Conservation (phyloP, 768 basidiomycete genomes). For the Rhizopogon vulgaris region DNA sequence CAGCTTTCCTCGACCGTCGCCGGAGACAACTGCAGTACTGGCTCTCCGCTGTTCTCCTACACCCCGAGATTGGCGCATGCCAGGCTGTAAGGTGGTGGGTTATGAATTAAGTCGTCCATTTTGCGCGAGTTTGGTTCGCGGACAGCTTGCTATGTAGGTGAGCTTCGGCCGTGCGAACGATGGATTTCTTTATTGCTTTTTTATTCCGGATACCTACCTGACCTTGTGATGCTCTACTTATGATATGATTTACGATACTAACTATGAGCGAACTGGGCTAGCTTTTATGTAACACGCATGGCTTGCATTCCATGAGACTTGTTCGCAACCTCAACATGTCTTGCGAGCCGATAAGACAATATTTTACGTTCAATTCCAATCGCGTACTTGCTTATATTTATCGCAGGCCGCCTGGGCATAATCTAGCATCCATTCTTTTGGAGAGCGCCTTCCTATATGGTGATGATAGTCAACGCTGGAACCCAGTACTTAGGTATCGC, state of each 20-base stretch:
- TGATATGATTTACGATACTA: background rate
- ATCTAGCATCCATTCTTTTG: too few relatives aligned
- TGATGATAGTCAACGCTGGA: too few relatives aligned
- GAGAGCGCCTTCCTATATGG: too few relatives aligned
- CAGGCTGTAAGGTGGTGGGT: constrained; percentile 60
- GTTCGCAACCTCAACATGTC: too few relatives aligned
- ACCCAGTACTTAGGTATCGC: too few relatives aligned
- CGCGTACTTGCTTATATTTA: too few relatives aligned
- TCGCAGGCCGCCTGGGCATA: too few relatives aligned
- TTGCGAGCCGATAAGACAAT: too few relatives aligned
- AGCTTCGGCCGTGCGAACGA: background rate
- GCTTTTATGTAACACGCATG: background rate
- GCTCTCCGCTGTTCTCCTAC: constrained; percentile 57
- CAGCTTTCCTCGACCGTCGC: constrained; percentile 60
- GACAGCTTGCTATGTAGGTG: background rate
- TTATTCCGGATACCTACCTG: background rate
- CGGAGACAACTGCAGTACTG: constrained; percentile 58
- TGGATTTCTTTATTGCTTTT: background rate
- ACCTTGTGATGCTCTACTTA: background rate
- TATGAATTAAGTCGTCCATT: constrained; percentile 28
- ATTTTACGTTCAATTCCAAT: too few relatives aligned
- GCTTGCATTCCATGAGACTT: too few relatives aligned
- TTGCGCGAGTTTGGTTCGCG: background rate
- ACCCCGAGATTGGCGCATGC: constrained; percentile 64
- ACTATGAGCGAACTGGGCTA: background rate